A percentile compares a stretch with the other conserved stretches of the same genome.
Evolutionary conservation across 73 alveolate species (phyloP).

Genomic region (Durusdinium trenchii): DNA sequence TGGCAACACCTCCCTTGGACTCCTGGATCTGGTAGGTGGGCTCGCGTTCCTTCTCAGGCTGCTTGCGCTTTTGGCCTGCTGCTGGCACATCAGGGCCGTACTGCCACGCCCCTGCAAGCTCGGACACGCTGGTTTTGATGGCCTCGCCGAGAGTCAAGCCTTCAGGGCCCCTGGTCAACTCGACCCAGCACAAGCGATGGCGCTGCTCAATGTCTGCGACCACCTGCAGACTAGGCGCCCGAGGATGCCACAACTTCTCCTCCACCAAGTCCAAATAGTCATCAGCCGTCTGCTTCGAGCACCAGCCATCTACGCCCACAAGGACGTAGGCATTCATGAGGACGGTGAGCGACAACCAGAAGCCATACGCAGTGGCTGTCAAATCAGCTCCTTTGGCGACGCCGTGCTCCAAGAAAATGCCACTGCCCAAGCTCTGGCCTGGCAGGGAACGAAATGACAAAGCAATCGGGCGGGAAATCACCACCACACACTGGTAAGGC

Average conservation of each 20-base stretch:
- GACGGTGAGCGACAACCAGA: not conserved
- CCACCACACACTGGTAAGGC: not conserved
- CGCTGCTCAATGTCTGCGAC: not conserved
- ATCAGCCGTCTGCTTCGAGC: not conserved
- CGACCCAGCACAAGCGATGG: not conserved
- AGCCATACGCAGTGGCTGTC: not conserved
- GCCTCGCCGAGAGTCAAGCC: constrained; percentile 19
- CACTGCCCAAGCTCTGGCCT: constrained; percentile 26
- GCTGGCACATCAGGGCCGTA: not conserved
- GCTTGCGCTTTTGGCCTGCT: not conserved
- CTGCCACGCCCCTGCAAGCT: not conserved
- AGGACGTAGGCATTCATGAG: not conserved
- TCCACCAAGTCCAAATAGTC: constrained; percentile 14
- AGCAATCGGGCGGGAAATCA: not conserved
- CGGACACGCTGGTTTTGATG: not conserved
- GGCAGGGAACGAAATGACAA: not conserved
- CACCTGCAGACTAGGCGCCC: not conserved
- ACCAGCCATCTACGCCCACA: constrained; percentile 18
- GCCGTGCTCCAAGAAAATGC: not conserved
- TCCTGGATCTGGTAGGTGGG: not conserved
- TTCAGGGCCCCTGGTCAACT: not conserved
- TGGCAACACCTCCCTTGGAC: not conserved
- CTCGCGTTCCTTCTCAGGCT: not conserved
- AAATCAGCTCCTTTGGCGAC: not conserved
- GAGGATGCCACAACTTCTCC: constrained; percentile 13